Base-by-base conservation (phyloP, 2,329 filamentous ascomycete genomes). In the Fusarium chlamydosporum region DNA sequence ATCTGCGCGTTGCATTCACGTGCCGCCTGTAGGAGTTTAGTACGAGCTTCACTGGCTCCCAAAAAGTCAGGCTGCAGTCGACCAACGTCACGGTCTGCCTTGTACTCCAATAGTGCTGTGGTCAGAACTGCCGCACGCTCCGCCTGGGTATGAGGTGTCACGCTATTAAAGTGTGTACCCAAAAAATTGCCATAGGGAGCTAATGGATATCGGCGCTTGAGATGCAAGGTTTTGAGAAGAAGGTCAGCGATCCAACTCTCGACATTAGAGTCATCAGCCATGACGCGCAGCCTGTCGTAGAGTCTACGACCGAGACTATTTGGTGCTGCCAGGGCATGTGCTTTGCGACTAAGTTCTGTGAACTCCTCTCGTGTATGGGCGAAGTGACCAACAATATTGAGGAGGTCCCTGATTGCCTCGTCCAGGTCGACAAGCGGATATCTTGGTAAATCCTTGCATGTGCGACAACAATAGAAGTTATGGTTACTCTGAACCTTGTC, bases 221-320 rank as follows among this genome's bases (percentile, higher is more conserved):
- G 41, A 34, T 59, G 51, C 2, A 59, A n/a, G 1, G 51, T 51
- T 13, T 46, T 59, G 4, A 59, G 56, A 9, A 59, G 56, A 9
- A 56, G 7, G 34, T 56, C 40, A 3, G 56, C 33, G 10, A 59
- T 56, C 56, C 56, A 59, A 18, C 56, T 59, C 26, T 59, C 56
- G 5, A 59, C 56, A 0, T 56, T 56, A 3, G 40, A 51, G 23
- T 59, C 40, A 23, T 59, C 51, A 20, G 56, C 56, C 16, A 34
- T 38, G 27, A 33, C 27, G 9, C 51, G 56, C 18, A 59, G 40
- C 13, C 29, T 20, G 8, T 59, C 45, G 40, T 59, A 59, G 9
- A 59, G 56, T n/a, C 16, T 56, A 6, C 50, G 56, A 6, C 56
- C 50, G 27, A 59, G 50, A 29, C 56, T 45, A 6, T 10, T 16